A percentile compares a stretch with the other conserved stretches of the same genome.
phyloP scores from a whole-genome alignment of 2,329 filamentous ascomycete species.

The Cyanodermella asteris region DNA sequence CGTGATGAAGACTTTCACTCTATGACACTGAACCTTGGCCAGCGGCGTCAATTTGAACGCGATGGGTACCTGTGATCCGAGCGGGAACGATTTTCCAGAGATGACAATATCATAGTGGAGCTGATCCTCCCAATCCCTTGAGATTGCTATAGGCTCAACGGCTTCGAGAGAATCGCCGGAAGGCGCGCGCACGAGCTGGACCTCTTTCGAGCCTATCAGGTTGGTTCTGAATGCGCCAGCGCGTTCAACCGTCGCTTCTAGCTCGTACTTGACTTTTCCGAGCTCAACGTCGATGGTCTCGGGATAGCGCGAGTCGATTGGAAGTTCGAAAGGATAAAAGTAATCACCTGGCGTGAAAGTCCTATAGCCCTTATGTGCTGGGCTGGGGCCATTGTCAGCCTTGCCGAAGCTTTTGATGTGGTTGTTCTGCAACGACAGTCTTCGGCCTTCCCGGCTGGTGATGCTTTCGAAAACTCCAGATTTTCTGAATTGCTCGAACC shows the following conservation, averaged over 20 bases:
- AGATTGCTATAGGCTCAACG: constrained; percentile 83
- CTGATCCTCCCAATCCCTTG: constrained; percentile 83
- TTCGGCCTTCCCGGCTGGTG: constrained; percentile 32
- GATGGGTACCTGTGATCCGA: constrained; percentile 72
- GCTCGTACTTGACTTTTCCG: constrained; percentile 68
- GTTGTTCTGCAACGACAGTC: constrained; percentile 56
- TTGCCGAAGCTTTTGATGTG: constrained; percentile 73
- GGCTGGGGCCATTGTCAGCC: constrained; percentile 38
- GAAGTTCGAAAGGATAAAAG: constrained; percentile 60
- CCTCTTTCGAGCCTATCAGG: constrained; percentile 59
- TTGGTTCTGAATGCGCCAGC: constrained; percentile 81
- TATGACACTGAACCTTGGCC: constrained; percentile 81
- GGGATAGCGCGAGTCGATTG: constrained; percentile 51
- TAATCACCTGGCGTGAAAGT: constrained; percentile 60
- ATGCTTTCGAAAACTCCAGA: too few species aligned
- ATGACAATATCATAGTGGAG: constrained; percentile 92
- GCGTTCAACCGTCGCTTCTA: constrained; percentile 67
- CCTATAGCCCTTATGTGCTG: constrained; percentile 62
- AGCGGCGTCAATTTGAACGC: constrained; percentile 84
- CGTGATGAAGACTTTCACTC: constrained; percentile 76
- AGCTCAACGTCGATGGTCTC: constrained; percentile 78
- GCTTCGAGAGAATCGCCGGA: constrained; percentile 76
- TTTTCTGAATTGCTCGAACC: constrained; percentile 23
- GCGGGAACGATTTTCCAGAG: constrained; percentile 81
- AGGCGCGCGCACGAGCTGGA: constrained; percentile 64